These are phyloP conservation scores for Prinsepia uniflora DNA, from an alignment of 306 rosid species.

Conservation along the genomic window DNA sequence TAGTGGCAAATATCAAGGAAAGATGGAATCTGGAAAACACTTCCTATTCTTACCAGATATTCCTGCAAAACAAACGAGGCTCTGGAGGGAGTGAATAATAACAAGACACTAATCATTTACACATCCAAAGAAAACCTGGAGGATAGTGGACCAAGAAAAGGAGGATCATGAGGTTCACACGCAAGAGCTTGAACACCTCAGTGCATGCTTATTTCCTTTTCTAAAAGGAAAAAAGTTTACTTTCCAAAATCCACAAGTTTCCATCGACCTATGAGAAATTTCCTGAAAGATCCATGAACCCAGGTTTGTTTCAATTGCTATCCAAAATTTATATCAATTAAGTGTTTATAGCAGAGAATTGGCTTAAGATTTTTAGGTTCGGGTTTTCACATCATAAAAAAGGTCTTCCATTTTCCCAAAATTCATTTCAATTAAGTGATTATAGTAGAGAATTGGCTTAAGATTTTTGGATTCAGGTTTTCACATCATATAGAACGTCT, in stretches of 20 bases:
- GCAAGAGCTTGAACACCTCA: background rate
- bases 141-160: background rate
- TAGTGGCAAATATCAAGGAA: too few relatives aligned
- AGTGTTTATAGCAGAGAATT: background rate
- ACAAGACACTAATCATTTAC: background rate
- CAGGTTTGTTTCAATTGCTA: background rate
- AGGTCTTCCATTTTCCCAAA: conserved; percentile 1
- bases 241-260: conserved; percentile 11
- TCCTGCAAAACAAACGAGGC: background rate
- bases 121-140: background rate
- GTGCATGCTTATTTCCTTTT: background rate
- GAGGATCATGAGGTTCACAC: background rate
- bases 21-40: too few relatives aligned
- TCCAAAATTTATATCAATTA: background rate
- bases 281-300: background rate
- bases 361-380: background rate
- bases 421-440: background rate
- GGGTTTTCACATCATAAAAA: background rate
- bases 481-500: conserved; percentile 5
- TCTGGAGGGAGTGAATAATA: conserved; percentile 1
- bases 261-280: background rate
- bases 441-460: background rate
- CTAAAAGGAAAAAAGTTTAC: background rate
- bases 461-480: background rate
- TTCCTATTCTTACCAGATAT: too few relatives aligned